phyloP scores from a whole-genome alignment of 169 alveolate species.

The Cryptosporidium canis region DNA sequence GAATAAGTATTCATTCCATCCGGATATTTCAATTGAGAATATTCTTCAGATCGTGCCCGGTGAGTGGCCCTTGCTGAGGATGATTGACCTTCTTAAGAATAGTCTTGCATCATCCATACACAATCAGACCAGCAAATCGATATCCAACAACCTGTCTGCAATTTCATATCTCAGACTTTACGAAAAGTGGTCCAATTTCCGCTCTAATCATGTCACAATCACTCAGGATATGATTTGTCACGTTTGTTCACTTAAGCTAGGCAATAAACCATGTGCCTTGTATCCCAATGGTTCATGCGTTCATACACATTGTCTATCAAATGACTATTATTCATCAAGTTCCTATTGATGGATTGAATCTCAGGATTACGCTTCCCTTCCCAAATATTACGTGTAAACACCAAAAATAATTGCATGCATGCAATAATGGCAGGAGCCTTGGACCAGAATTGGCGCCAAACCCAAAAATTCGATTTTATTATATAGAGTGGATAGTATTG shows the following conservation, averaged over 20 bases:
- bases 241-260: slow-evolving; percentile 55
- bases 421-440: no score
- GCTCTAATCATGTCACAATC: slow-evolving; percentile 45
- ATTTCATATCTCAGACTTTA: slow-evolving; percentile 41
- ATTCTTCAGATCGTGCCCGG: slow-evolving; percentile 38
- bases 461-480: no score
- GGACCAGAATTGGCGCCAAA: no score
- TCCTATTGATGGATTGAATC: background rate
- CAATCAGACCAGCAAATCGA: slow-evolving; percentile 14
- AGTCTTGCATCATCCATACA: slow-evolving; percentile 31
- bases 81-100: slow-evolving; percentile 26
- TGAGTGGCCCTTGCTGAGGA: slow-evolving; percentile 52
- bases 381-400: background rate
- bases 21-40: slow-evolving; percentile 15
- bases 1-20: slow-evolving; percentile 25
- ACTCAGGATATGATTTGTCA: slow-evolving; percentile 69
- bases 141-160: slow-evolving; percentile 45
- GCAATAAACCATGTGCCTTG: slow-evolving; percentile 53
- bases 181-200: slow-evolving; percentile 38
- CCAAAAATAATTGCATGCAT: background rate
- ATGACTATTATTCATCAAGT: slow-evolving; percentile 3
- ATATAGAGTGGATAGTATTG: no score
- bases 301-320: slow-evolving; percentile 52
- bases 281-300: slow-evolving; percentile 67
- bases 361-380: background rate